Evolutionary conservation across 208 protist genomes (phyloP), one percentile per base, ranked within the genome.

Genomic region (Trichomonas vaginalis): DNA sequence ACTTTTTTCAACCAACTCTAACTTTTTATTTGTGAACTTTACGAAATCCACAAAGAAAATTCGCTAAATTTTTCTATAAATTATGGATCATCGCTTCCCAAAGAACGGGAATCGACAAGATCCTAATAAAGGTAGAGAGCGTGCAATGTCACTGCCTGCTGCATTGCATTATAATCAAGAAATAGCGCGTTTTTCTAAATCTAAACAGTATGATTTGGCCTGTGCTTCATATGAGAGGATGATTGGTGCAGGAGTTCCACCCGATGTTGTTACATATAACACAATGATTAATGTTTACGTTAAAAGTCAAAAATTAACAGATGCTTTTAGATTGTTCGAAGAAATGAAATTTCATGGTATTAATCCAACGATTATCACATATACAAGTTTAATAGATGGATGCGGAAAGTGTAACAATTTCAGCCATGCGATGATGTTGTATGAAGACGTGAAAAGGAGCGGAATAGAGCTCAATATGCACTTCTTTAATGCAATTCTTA

Each of bases 201-300:
- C 40, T 48, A 88, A 88, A 32, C 82, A 88, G 32, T 88, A 47
- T 23, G 82, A 88, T 42, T 21, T 45, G n/a, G 82, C 82, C 0
- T 47, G 40, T 17, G 39, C 39, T 12, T 88, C 40, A 45, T 88
- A 47, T 47, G 40, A 88, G 37, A 88, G 40, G 37, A 88, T 88
- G 82, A 35, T 88, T 21, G 14, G 48, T 17, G 17, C 8, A n/a
- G 37, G 37, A 45, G 82, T 88, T 9, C 35, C 35, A 4, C 82
- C 82, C 0, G 82, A 88, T 88, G 40, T 88, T 23, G 82, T 88
- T 48, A 88, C 82, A 15, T 88, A 88, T 47, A 88, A 88, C 17
- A 88, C 82, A 23, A 88, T 88, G 82, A 88, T 88, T 17, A 88
- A 88, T 88, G 82, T 88, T 21, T 88, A 88, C 37, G 82, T 88